Percentiles rank a stretch among this genome's conserved stretches.
phyloP scores from a whole-genome alignment of 805 yeast genomes.

The Teunomyces kruisii region DNA sequence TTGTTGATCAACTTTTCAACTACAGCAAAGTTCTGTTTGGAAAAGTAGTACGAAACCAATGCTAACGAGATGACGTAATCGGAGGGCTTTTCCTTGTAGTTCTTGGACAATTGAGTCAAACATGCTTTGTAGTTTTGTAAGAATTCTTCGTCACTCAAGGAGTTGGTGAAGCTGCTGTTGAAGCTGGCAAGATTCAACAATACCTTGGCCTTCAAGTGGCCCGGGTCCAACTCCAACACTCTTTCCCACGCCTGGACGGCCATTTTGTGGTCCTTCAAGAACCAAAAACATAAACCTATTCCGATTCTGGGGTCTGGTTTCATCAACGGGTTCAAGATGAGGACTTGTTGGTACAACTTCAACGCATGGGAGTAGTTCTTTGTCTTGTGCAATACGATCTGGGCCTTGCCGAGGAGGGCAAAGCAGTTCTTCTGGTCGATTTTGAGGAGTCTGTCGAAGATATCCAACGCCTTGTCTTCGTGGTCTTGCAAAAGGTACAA shows the following conservation, averaged over 20 bases:
- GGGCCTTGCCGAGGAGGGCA: constrained; percentile 84
- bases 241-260: constrained; percentile 85
- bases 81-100: constrained; percentile 39
- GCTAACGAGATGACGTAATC: constrained; percentile 65
- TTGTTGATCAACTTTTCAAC: constrained; percentile 58
- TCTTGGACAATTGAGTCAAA: constrained; percentile 45
- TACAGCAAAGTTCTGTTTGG: constrained; percentile 58
- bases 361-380: constrained; percentile 73
- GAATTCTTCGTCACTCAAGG: constrained; percentile 63
- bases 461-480: constrained; percentile 68
- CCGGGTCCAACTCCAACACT: constrained; percentile 63
- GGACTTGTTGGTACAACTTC: constrained; percentile 78
- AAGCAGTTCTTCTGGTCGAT: constrained; percentile 61
- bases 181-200: constrained; percentile 68
- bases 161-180: constrained; percentile 57
- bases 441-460: constrained; percentile 61
- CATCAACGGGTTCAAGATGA: constrained; percentile 71
- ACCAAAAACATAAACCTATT: constrained; percentile 92
- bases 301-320: constrained; percentile 95
- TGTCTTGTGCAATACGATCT: constrained; percentile 63
- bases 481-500: constrained; percentile 56
- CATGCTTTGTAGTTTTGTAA: constrained; percentile 57
- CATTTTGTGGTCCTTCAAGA: constrained; percentile 69
- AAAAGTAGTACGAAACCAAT: constrained; percentile 69
- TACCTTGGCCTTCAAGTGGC: constrained; percentile 59